These are phyloP conservation scores for Colletotrichum sp. DNA, from an alignment of 2,329 filamentous ascomycete species.

Conservation along the genomic window DNA sequence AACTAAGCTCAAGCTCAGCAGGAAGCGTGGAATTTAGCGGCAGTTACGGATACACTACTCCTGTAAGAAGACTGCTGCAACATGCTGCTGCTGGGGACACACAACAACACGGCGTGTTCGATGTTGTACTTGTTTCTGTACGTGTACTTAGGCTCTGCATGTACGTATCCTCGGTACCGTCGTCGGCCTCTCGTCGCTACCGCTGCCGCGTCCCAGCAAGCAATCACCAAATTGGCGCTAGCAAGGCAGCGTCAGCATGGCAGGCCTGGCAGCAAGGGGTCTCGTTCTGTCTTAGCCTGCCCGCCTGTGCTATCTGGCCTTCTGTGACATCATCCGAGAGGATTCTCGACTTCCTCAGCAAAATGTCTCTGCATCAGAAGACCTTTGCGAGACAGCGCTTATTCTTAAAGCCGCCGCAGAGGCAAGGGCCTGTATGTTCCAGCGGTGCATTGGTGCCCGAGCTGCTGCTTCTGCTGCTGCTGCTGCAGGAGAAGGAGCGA, in stretches of 20 bases:
- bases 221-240: not conserved
- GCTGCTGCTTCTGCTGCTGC: not conserved
- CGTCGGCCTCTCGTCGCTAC: not conserved
- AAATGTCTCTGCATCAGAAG: not conserved
- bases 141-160: not conserved
- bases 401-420: not conserved
- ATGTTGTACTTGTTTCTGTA: not conserved
- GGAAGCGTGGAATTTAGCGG: not conserved
- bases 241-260: not conserved
- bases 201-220: not conserved
- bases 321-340: constrained; percentile 10
- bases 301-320: not conserved
- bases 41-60: not conserved
- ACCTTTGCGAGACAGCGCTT: not conserved
- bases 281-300: constrained; percentile 7
- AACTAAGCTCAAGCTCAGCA: not conserved
- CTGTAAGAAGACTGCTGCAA: not conserved
- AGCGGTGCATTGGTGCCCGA: not conserved
- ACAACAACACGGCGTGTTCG: not conserved
- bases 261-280: constrained; percentile 7
- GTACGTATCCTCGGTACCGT: not conserved
- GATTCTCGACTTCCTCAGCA: not conserved
- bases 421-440: not conserved
- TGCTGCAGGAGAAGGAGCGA: not conserved
- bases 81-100: not conserved